Evolutionary conservation across 305 asterid species (phyloP), one percentile per base, ranked within the genome.

Genomic region (Plantago coronopus): DNA sequence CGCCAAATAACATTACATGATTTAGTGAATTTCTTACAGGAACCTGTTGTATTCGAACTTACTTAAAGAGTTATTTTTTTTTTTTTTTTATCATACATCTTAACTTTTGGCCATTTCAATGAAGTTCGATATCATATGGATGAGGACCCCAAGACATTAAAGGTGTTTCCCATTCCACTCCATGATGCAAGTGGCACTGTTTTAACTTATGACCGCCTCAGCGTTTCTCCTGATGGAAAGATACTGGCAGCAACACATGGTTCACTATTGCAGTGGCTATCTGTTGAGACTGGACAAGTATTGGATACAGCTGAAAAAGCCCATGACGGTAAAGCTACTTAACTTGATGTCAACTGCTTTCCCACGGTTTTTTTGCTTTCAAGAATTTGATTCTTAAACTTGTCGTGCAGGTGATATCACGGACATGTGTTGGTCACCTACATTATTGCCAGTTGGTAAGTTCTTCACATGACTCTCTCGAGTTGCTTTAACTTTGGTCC

Each of bases 241-340:
- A 76, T 87, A 70, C 80, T 93, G 73, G 95, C 87, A 53, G 86
- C 89, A 40, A 77, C 89, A 66, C 96, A 87, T 70, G 99, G 97
- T 66, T 76, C 97, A 65, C 83, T 82, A 50, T 56, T 93, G 76
- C 99, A 93, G 75, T 93, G 98, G 98, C 73, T 93, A 65, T 82
- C 82, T 63, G 64, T 81, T 12, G 99, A 83, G 77, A 87, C 90
- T 7, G 99, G 96, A 65, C 74, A 79, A 80, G 85, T 93, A 77
- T 74, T 93, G 84, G 99, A 89, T 73, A 83, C 82, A 34, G 95
- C 96, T 78, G 97, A 89, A 71, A 89, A 75, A 68, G 89, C 97
- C 72, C 99, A 93, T 65, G 97, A 89, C 66, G 97, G 99, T 93
- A 85, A 70, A n/a, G n/a, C n/a, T n/a, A n/a, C n/a, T n/a, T n/a